Base-by-base conservation (phyloP, 257 asterid genomes). In the Echium plantagineum region DNA sequence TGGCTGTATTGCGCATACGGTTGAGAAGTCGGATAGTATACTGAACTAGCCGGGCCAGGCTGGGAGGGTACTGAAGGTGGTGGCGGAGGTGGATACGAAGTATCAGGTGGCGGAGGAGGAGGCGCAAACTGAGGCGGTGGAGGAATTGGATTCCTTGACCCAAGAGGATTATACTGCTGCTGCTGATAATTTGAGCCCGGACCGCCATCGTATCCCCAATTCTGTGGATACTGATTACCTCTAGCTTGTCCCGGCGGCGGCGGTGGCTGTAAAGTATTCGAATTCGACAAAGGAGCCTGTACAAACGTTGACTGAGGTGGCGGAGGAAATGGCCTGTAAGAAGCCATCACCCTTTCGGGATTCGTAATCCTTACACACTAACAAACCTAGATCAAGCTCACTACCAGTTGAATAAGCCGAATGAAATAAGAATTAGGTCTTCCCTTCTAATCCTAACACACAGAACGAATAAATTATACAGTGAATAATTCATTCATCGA, bases 251-350 rank as follows among this genome's bases (percentile, higher is more conserved):
- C 46, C 0, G 46, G 73, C 12, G 79, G 75, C 17, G 48, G 71
- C 52, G 49, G 73, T 19, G 84, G 80, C 66, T 71, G 94, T 60
- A 66, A 22, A 5, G 78, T 71, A 63, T 46, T 77, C 67, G 85
- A 95, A 72, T 75, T 87, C 38, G 94, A 72, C 19, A 94, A 94
- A 17, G 85, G 86, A 0, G 83, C 81, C 42, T 85, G 85, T 32
- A 78, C 76, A 62, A 74, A 79, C 42, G 71, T 65, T 13, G 89
- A 67, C 69, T 79, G 85, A 19, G 76, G 68, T 47, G 90, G 87
- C 32, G 94, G 94, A 60, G 80, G 95, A 64, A 86, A 85, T 52
- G 97, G 97, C 76, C 96, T 72, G 74, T 88, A 85, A 17, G 97
- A 86, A 71, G 94, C 94, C 98, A 93, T 90, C 48, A 22, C 60